Percentiles rank a stretch among this genome's conserved stretches.
These are phyloP conservation scores for Cyclotella distinguenda DNA, from an alignment of 108 stramenopile genomes.

Conservation along the genomic window DNA sequence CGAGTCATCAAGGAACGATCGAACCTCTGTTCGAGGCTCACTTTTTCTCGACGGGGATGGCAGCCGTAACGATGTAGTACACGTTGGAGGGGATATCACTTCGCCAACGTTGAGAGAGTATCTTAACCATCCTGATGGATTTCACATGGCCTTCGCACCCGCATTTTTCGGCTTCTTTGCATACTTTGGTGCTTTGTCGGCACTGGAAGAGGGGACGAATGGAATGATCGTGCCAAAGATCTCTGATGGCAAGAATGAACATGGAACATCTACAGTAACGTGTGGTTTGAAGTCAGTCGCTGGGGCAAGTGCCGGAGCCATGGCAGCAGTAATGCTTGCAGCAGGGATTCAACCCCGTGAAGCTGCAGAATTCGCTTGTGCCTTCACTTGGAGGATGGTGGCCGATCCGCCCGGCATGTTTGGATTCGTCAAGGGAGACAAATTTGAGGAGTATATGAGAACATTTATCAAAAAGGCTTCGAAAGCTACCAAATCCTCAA, in stretches of 20 bases:
- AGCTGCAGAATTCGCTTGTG: constrained; percentile 57
- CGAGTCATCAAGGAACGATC: too few species aligned
- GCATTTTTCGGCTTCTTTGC: constrained; percentile 85
- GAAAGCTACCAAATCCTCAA: background rate
- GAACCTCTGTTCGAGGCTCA: too few species aligned
- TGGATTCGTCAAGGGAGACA: constrained; percentile 57
- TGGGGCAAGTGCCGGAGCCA: constrained; percentile 82
- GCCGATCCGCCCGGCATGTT: constrained; percentile 62
- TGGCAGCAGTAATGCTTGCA: constrained; percentile 77
- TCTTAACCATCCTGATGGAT: constrained; percentile 54
- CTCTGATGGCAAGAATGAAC: constrained; percentile 11
- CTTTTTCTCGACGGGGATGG: too few species aligned
- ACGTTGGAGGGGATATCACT: background rate
- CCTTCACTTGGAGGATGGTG: constrained; percentile 53
- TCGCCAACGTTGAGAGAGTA: constrained; percentile 58
- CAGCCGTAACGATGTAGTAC: too few species aligned
- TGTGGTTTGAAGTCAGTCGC: constrained; percentile 51
- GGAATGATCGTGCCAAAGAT: constrained; percentile 32
- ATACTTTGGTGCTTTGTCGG: constrained; percentile 73
- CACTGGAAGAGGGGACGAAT: constrained; percentile 55
- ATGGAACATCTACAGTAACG: background rate
- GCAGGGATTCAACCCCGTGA: constrained; percentile 58
- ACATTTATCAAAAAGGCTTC: constrained; percentile 7
- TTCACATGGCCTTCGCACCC: constrained; percentile 74
- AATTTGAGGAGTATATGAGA: constrained; percentile 69